phyloP scores from a whole-genome alignment of 331 rosid species.

The Prunus yedoensis region DNA sequence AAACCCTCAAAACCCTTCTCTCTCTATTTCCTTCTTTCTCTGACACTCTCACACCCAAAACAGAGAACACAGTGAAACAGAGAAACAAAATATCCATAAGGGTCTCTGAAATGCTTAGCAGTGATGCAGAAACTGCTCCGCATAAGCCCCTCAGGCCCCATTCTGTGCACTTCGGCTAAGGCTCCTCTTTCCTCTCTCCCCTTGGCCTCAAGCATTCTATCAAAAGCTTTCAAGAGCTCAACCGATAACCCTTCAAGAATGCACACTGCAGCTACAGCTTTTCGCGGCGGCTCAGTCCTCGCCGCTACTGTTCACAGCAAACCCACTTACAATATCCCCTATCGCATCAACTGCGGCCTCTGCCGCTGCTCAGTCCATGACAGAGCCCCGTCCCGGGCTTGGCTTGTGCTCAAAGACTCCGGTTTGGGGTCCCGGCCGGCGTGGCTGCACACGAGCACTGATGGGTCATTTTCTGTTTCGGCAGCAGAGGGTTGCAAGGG shows the following conservation, averaged over 20 bases:
- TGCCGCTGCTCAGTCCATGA: slow-evolving; percentile 35
- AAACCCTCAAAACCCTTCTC: slow-evolving; percentile 9
- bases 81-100: neutral
- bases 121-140: slow-evolving; percentile 74
- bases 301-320: slow-evolving; percentile 17
- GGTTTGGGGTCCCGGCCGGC: slow-evolving; percentile 31
- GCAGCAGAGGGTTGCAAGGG: slow-evolving; percentile 32
- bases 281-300: slow-evolving; percentile 25
- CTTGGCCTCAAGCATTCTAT: slow-evolving; percentile 3
- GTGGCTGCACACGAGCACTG: slow-evolving; percentile 43
- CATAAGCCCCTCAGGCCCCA: slow-evolving; percentile 41
- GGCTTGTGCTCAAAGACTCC: slow-evolving; percentile 40
- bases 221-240: slow-evolving; percentile 2
- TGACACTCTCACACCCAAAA: neutral
- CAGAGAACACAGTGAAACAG: neutral
- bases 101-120: slow-evolving; percentile 51
- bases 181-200: neutral
- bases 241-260: neutral
- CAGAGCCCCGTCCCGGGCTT: slow-evolving; percentile 38
- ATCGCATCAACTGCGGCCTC: slow-evolving; percentile 32
- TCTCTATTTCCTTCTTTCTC: neutral
- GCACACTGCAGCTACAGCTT: slow-evolving; percentile 35
- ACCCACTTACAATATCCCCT: slow-evolving; percentile 13
- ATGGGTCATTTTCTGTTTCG: slow-evolving; percentile 28
- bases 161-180: slow-evolving; percentile 43